phyloP scores from a whole-genome alignment of 108 stramenopile species.

The Fistulifera solaris region DNA sequence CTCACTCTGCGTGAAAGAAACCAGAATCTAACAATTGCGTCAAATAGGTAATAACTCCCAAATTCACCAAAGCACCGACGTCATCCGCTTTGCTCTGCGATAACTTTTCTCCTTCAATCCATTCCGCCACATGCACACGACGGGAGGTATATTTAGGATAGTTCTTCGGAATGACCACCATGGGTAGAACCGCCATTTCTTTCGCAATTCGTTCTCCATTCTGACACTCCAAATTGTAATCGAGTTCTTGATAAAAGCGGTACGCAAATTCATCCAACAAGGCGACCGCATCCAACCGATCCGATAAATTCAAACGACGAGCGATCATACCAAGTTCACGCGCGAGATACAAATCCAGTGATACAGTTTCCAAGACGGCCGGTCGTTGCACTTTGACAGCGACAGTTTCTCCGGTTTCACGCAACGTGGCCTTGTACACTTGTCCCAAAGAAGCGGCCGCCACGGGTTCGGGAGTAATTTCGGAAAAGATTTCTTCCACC shows the following conservation, averaged over 20 bases:
- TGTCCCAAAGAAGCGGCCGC: conserved; percentile 91
- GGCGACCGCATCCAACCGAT: conserved; percentile 79
- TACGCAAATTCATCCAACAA: conserved; percentile 92
- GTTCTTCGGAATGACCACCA: conserved; percentile 80
- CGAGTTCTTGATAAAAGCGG: conserved; percentile 89
- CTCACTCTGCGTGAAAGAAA: conserved; percentile 17
- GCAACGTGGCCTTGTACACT: conserved; percentile 76
- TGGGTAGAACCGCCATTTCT: conserved; percentile 82
- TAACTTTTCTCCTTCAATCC: conserved; percentile 95
- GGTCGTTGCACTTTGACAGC: conserved; percentile 89
- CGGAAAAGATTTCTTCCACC: conserved; percentile 73
- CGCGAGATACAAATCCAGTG: conserved; percentile 82
- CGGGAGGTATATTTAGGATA: conserved; percentile 83
- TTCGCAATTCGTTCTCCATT: conserved; percentile 75
- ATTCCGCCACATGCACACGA: conserved; percentile 90
- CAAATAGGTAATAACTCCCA: conserved; percentile 91
- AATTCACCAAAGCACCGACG: conserved; percentile 86
- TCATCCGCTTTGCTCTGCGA: conserved; percentile 82
- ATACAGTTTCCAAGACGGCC: conserved; percentile 89
- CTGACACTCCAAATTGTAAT: conserved; percentile 88
- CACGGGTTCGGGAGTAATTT: conserved; percentile 90
- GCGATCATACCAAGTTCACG: conserved; percentile 70
- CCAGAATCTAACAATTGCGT: conserved; percentile 76
- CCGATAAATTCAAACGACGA: conserved; percentile 56
- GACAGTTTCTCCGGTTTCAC: conserved; percentile 71